Conservation (phyloP, 1,139 yeast species). For the Taphrina communis region DNA sequence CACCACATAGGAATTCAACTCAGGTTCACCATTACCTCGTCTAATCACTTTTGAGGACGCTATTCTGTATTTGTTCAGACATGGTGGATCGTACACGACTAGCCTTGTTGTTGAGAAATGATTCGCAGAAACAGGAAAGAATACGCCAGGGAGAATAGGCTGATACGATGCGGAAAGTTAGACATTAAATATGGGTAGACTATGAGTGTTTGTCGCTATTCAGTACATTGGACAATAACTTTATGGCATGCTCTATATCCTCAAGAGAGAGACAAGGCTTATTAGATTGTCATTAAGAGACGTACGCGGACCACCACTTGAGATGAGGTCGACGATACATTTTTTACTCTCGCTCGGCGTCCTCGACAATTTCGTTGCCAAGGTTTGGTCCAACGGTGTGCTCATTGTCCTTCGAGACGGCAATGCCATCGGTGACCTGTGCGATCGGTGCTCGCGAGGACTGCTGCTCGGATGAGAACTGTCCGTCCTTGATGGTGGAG, state of each 20-base stretch:
- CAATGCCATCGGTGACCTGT: constrained; percentile 29
- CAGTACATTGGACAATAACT: background rate
- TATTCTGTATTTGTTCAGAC: too few species aligned
- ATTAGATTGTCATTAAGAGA: background rate
- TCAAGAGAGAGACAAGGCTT: background rate
- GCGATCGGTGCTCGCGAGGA: constrained; percentile 38
- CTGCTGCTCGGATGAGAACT: constrained; percentile 38
- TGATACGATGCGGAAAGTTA: constrained; percentile 6
- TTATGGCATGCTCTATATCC: background rate
- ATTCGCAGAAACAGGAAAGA: too few species aligned
- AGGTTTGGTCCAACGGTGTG: constrained; percentile 31
- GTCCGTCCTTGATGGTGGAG: constrained; percentile 28
- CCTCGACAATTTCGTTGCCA: constrained; percentile 26
- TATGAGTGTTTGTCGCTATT: constrained; percentile 10
- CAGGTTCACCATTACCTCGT: too few species aligned
- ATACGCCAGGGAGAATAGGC: background rate
- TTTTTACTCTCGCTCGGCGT: constrained; percentile 9
- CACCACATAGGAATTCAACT: too few species aligned
- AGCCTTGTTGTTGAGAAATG: too few species aligned
- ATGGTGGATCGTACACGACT: too few species aligned
- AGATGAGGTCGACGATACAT: background rate
- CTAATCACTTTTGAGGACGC: too few species aligned
- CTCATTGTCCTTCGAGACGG: constrained; percentile 18
- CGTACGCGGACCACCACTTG: too few species aligned
- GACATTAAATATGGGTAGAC: constrained; percentile 10